Percentiles rank a stretch among this genome's conserved stretches.
These are phyloP conservation scores for Mercurialis annua DNA, from an alignment of 345 rosid species.

Conservation along the genomic window DNA sequence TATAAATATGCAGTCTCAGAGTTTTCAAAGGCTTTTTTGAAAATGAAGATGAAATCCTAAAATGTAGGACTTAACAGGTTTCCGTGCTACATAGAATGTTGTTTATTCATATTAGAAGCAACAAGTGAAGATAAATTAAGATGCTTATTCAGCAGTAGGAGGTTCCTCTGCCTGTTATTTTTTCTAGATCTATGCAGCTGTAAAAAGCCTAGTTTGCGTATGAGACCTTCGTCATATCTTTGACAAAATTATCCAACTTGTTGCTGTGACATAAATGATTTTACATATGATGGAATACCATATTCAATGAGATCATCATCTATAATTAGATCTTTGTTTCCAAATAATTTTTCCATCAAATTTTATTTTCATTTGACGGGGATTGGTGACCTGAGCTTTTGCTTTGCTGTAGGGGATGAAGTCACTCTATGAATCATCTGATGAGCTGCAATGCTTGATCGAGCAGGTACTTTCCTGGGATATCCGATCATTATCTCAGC, in stretches of 20 bases:
- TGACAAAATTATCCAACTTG: background rate
- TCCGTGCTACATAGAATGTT: too few relatives aligned
- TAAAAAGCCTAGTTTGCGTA: background rate
- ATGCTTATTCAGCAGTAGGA: background rate
- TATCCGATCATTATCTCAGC: constrained; percentile 81
- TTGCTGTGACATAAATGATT: background rate
- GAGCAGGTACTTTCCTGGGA: constrained; percentile 88
- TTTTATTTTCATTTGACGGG: background rate
- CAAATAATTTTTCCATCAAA: background rate
- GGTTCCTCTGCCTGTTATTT: background rate
- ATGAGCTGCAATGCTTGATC: constrained; percentile 62
- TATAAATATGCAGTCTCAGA: too few relatives aligned
- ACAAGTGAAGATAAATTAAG: background rate
- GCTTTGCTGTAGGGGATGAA: constrained; percentile 50
- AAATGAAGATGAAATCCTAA: too few relatives aligned
- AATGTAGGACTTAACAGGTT: too few relatives aligned
- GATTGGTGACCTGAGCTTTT: background rate
- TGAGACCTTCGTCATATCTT: background rate
- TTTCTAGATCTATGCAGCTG: background rate
- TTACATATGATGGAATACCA: background rate
- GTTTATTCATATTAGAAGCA: background rate
- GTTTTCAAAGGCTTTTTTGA: too few relatives aligned
- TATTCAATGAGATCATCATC: background rate
- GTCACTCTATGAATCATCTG: constrained; percentile 64
- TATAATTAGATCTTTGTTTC: background rate